Evolutionary conservation across 2,329 filamentous ascomycete species (phyloP).

Genomic region (Penicillium capsulatum): DNA sequence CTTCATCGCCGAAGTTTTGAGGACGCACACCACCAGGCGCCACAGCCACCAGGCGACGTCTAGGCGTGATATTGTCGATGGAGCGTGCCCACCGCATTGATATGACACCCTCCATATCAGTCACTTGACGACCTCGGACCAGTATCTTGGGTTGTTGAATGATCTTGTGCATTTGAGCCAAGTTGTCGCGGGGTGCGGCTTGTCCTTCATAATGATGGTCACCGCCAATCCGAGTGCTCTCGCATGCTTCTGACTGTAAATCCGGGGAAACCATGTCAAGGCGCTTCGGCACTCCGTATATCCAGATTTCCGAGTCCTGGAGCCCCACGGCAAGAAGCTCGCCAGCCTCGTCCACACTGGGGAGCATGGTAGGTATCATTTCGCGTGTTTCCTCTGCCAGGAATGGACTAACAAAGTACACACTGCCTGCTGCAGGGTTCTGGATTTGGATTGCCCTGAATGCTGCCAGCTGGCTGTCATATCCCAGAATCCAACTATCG

Average conservation of each 20-base stretch:
- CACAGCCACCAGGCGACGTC: slow-evolving; percentile 59
- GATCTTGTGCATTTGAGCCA: slow-evolving; percentile 33
- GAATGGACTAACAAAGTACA: slow-evolving; percentile 70
- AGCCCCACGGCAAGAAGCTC: slow-evolving; percentile 72
- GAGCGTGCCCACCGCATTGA: slow-evolving; percentile 68
- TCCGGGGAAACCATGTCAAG: slow-evolving; percentile 54
- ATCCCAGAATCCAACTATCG: slow-evolving; percentile 71
- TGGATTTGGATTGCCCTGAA: slow-evolving; percentile 74
- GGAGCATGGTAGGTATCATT: slow-evolving; percentile 63
- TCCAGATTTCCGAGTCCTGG: slow-evolving; percentile 66
- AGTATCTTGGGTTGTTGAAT: slow-evolving; percentile 59
- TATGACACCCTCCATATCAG: slow-evolving; percentile 62
- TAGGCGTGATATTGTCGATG: slow-evolving; percentile 41
- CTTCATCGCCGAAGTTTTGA: slow-evolving; percentile 63
- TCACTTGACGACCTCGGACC: slow-evolving; percentile 62
- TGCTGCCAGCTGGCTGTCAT: slow-evolving; percentile 70
- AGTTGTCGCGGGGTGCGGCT: slow-evolving; percentile 19
- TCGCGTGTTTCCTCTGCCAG: slow-evolving; percentile 49
- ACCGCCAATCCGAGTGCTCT: slow-evolving; percentile 13
- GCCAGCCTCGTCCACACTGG: slow-evolving; percentile 64
- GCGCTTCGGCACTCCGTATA: slow-evolving; percentile 73
- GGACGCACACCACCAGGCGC: slow-evolving; percentile 64
- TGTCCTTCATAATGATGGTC: slow-evolving; percentile 15
- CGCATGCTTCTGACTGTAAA: slow-evolving; percentile 8
- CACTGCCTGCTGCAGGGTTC: slow-evolving; percentile 69